Evolutionary conservation across 1,284 basidiomycete genomes (phyloP).

Genomic region (Laetiporus sulphureus): DNA sequence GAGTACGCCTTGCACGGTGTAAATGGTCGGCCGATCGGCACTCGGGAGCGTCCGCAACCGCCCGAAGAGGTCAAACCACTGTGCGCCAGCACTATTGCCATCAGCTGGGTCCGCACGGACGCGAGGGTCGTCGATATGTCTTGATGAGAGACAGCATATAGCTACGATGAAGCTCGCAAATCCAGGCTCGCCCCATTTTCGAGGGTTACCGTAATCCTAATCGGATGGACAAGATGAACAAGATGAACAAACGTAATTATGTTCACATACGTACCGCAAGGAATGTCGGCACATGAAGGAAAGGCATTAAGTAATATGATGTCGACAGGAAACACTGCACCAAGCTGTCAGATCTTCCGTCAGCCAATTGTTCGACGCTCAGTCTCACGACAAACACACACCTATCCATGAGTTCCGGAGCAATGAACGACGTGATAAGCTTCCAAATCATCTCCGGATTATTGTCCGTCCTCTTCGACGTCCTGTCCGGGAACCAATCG

Average conservation of each 20-base stretch:
- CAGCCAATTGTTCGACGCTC: conserved; percentile 7
- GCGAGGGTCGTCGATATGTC: conserved; percentile 85
- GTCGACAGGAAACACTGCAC: conserved; percentile 82
- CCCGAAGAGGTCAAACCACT: conserved; percentile 84
- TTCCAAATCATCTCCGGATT: conserved; percentile 77
- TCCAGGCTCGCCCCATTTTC: conserved; percentile 89
- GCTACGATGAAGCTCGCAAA: conserved; percentile 88
- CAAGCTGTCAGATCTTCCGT: conserved; percentile 38
- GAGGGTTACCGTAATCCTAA: conserved; percentile 85
- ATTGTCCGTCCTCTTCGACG: conserved; percentile 62
- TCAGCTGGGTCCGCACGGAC: conserved; percentile 76
- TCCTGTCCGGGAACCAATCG: conserved; percentile 76
- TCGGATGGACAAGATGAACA: no score
- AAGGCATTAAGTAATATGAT: conserved; percentile 86
- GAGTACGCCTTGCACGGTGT: conserved; percentile 84
- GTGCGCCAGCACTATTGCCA: conserved; percentile 79
- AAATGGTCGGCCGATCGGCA: conserved; percentile 82
- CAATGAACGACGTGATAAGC: conserved; percentile 67
- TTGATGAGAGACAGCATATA: conserved; percentile 81
- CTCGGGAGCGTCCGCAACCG: conserved; percentile 79
- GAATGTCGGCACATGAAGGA: conserved; percentile 86
- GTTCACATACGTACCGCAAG: conserved; percentile 51
- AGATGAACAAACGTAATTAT: conserved; percentile 10
- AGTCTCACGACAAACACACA: not conserved
- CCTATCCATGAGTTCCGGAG: conserved; percentile 89